A percentile compares a stretch with the other conserved stretches of the same genome.
These are phyloP conservation scores for Buxus sempervirens DNA, from an alignment of 164 flowering plant species.

Conservation along the genomic window DNA sequence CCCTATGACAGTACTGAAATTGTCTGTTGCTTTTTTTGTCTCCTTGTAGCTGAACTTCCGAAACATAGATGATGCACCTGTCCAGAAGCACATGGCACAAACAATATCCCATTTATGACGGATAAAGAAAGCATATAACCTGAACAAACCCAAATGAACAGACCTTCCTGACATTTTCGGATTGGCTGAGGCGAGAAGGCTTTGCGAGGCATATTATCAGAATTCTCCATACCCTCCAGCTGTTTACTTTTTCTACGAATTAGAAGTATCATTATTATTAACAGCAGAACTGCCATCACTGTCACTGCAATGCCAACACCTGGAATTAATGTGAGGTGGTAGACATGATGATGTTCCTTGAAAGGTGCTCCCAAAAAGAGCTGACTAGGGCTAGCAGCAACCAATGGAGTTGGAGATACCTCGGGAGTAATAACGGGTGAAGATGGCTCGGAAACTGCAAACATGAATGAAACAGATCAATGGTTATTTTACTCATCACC, in stretches of 20 bases:
- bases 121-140: not conserved
- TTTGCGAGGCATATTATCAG: constrained; percentile 38
- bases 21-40: constrained; percentile 78
- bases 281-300: constrained; percentile 49
- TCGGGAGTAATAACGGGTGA: constrained; percentile 39
- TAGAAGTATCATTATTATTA: constrained; percentile 60
- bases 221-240: constrained; percentile 41
- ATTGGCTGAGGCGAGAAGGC: constrained; percentile 38
- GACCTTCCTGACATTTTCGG: constrained; percentile 76
- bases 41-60: constrained; percentile 78
- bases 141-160: constrained; percentile 4
- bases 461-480: too few relatives aligned
- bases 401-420: constrained; percentile 52
- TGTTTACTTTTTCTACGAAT: constrained; percentile 73
- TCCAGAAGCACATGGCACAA: constrained; percentile 8
- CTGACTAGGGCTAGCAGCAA: constrained; percentile 60
- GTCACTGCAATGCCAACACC: constrained; percentile 69
- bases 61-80: constrained; percentile 76
- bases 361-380: constrained; percentile 22
- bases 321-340: constrained; percentile 59
- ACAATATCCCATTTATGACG: not conserved
- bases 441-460: constrained; percentile 37
- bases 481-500: too few relatives aligned
- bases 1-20: constrained; percentile 73
- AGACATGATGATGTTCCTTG: constrained; percentile 39